Percentiles rank a stretch among this genome's conserved stretches.
phyloP scores from a whole-genome alignment of 1,284 basidiomycete species.

The Cryptococcus floricola region DNA sequence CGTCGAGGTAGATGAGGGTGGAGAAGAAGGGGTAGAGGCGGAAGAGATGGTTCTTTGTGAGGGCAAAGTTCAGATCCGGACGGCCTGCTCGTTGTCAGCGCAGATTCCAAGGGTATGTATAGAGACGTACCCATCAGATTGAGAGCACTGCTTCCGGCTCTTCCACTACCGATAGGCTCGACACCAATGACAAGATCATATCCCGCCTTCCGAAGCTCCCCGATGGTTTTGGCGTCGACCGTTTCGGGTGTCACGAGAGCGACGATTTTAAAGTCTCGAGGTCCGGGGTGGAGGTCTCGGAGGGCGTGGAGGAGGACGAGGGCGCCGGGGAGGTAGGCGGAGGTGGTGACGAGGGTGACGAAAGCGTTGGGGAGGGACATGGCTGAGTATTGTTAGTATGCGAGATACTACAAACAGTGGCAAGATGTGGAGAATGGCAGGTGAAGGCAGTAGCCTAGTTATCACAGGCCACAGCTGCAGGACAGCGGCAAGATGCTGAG shows the following conservation, averaged over 20 bases:
- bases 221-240: constrained; percentile 79
- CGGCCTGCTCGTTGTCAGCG: constrained; percentile 60
- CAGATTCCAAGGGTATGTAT: not conserved
- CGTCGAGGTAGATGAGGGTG: constrained; percentile 91
- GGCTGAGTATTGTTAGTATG: not conserved
- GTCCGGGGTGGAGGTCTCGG: constrained; percentile 66
- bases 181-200: constrained; percentile 88
- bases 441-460: too few species aligned
- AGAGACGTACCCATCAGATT: constrained; percentile 74
- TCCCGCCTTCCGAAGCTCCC: constrained; percentile 65
- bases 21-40: constrained; percentile 74
- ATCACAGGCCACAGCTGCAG: too few species aligned
- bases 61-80: constrained; percentile 81
- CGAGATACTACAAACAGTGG: too few species aligned
- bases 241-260: constrained; percentile 92
- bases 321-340: constrained; percentile 87
- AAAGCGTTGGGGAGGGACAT: constrained; percentile 57
- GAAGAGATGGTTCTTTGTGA: constrained; percentile 94
- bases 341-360: constrained; percentile 83
- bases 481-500: too few species aligned
- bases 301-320: constrained; percentile 80
- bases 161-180: constrained; percentile 66
- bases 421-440: too few species aligned
- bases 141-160: constrained; percentile 59
- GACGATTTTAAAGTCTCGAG: constrained; percentile 72